Evolutionary conservation across 2,329 filamentous ascomycete species (phyloP), one percentile per base, ranked within the genome.

Genomic region (Fusarium sp.): DNA sequence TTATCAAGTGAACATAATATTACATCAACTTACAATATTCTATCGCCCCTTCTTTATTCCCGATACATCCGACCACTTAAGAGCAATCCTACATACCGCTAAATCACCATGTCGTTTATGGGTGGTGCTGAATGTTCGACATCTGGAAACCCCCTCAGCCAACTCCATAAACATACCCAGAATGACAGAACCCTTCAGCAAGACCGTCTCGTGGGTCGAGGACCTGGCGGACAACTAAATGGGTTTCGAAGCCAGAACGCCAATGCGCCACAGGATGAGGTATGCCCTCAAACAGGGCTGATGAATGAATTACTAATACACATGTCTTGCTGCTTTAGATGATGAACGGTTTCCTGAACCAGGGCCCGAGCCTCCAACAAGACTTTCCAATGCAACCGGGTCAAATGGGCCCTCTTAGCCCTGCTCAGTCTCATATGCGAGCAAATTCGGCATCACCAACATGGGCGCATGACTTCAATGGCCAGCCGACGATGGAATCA

Each of bases 61-160:
- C 53, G 47, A 52, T 32, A 29, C 33, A 47, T 52, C 53, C 65
- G 49, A 48, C 27, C 41, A 42, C 25, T 25, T 41, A 49, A 59
- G 29, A 47, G 21, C 36, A 45, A 48, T 38, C 11, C 41, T 42
- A 41, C 27, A 61, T 45, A 51, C 46, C 48, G 17, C 44, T 57
- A 54, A 32, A 56, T 49, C 70, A 81, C 61, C 67, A 98, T 99
- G 94, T 97, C 94, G 51, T 98, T 99, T 77, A 85, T 98, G 71
- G 91, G 92, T 78, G 93, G 94, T 70, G 91, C 94, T 70, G 95
- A 98, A 80, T 99, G 95, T 84, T 98, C 94, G 53, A 96, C 95
- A 61, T 93, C 91, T 65, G 92, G 90, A 72, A 99, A 99, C 77
- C 95, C 96, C 54, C 88, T 99, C 71, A 94, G 92, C 74, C 95